phyloP scores from a whole-genome alignment of 2,329 filamentous ascomycete genomes.

The Cercospora berteroae region DNA sequence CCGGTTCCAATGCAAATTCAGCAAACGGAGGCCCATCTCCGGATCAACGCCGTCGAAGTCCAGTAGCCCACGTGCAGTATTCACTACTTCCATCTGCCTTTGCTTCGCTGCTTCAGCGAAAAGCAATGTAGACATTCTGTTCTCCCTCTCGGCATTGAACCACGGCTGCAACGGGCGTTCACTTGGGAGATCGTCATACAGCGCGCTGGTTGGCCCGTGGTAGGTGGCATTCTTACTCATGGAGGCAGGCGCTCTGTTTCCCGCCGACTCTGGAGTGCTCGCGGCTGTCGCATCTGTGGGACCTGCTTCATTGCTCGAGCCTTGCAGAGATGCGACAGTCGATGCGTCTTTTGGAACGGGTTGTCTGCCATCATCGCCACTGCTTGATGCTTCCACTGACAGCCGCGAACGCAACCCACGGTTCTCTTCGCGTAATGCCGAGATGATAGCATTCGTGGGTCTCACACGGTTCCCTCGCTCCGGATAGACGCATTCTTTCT shows the following conservation, averaged over 20 bases:
- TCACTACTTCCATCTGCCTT: slow-evolving; percentile 52
- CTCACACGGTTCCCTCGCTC: slow-evolving; percentile 36
- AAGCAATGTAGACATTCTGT: slow-evolving; percentile 48
- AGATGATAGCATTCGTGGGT: slow-evolving; percentile 27
- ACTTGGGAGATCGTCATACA: slow-evolving; percentile 45
- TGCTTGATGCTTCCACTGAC: not conserved
- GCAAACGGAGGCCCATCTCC: slow-evolving; percentile 52
- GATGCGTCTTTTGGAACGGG: not conserved
- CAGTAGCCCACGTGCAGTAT: slow-evolving; percentile 47
- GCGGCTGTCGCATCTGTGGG: not conserved
- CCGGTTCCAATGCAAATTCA: slow-evolving; percentile 46
- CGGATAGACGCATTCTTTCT: slow-evolving; percentile 46
- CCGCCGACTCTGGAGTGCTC: not conserved
- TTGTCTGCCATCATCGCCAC: not conserved
- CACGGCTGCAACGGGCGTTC: slow-evolving; percentile 16
- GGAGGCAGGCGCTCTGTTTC: slow-evolving; percentile 15
- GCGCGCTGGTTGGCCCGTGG: slow-evolving; percentile 51
- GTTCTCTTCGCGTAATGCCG: slow-evolving; percentile 23
- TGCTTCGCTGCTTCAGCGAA: slow-evolving; percentile 51
- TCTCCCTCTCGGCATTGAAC: slow-evolving; percentile 29
- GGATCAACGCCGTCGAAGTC: slow-evolving; percentile 58
- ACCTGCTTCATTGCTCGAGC: not conserved
- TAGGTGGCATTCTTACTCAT: slow-evolving; percentile 43
- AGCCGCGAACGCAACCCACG: slow-evolving; percentile 17
- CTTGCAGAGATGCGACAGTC: not conserved